Percentiles rank a stretch among this genome's conserved stretches.
Evolutionary conservation across 75 land plant species (phyloP).

Genomic region (Isoetes taiwanensis): DNA sequence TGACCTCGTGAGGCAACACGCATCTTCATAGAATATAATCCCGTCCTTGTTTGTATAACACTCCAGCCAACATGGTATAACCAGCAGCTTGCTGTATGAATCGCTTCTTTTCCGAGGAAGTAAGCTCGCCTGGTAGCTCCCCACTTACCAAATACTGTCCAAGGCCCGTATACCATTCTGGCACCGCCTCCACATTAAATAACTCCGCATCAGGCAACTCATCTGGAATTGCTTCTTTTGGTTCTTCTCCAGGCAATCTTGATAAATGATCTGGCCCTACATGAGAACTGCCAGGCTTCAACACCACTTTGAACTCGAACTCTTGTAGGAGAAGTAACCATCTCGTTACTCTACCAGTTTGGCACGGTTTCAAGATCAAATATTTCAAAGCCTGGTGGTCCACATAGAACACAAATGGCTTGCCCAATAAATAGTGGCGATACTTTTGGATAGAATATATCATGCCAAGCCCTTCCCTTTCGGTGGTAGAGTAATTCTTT

Average conservation of each 20-base stretch:
- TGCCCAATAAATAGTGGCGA: constrained; percentile 2
- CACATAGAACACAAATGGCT: not conserved
- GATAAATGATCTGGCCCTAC: not conserved
- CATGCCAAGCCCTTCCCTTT: not conserved
- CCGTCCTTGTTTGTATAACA: not conserved
- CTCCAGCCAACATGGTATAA: not conserved
- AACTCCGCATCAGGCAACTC: not conserved
- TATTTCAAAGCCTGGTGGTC: constrained; percentile 1
- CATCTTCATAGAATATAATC: not conserved
- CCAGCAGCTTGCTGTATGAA: not conserved
- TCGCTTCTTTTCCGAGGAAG: not conserved
- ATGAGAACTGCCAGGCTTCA: not conserved
- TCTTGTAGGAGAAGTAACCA: constrained; percentile 2
- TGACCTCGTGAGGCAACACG: not conserved
- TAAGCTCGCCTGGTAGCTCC: too few relatives aligned
- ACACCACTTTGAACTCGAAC: not conserved
- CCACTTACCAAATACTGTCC: too few relatives aligned
- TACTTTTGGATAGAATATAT: not conserved
- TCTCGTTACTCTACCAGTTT: not conserved
- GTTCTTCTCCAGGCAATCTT: not conserved
- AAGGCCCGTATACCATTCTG: not conserved
- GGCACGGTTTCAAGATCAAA: not conserved
- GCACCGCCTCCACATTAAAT: not conserved
- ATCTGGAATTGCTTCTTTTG: not conserved
- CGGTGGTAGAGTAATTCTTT: not conserved